These are phyloP conservation scores for Globisporangium middletonii DNA, from an alignment of 352 stramenopile genomes.

Conservation along the genomic window DNA sequence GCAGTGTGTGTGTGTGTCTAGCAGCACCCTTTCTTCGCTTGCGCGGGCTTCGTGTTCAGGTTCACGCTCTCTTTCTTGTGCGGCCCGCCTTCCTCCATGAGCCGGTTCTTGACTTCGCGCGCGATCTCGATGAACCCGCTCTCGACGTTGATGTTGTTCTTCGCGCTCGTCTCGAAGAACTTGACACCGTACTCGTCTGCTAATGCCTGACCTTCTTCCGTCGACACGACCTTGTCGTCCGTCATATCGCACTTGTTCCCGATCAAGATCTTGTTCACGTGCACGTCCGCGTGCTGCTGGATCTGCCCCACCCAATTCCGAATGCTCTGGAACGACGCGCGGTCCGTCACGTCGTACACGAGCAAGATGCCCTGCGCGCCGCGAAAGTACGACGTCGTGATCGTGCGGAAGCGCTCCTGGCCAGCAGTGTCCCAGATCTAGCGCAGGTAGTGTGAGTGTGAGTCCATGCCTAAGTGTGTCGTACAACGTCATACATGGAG, in stretches of 20 bases:
- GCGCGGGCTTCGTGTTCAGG: conserved; percentile 65
- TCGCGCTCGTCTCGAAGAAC: conserved; percentile 94
- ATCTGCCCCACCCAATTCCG: conserved; percentile 98
- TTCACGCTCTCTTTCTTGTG: conserved; percentile 86
- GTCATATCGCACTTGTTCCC: conserved; percentile 99
- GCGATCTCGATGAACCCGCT: conserved; percentile 86
- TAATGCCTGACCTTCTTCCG: conserved; percentile 92
- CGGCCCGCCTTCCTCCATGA: conserved; percentile 84
- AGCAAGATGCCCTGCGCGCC: conserved; percentile 98
- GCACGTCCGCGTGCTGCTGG: conserved; percentile 97
- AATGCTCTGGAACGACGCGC: conserved; percentile 96
- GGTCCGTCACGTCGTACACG: conserved; percentile 98
- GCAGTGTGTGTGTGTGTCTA: conserved; percentile 21
- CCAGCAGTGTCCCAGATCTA: conserved; percentile 98
- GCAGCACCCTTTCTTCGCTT: conserved; percentile 83
- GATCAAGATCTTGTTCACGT: conserved; percentile 99
- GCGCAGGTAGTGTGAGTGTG: background rate
- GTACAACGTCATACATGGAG: no score
- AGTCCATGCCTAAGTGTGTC: no score
- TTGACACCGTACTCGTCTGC: conserved; percentile 93
- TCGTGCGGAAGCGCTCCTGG: conserved; percentile 98
- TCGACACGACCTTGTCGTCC: conserved; percentile 95
- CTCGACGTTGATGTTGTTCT: conserved; percentile 96
- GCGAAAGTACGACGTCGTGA: conserved; percentile 99
- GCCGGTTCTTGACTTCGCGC: conserved; percentile 85